Base-by-base conservation (phyloP, 805 yeast species). In the Lipomyces anomalus region DNA sequence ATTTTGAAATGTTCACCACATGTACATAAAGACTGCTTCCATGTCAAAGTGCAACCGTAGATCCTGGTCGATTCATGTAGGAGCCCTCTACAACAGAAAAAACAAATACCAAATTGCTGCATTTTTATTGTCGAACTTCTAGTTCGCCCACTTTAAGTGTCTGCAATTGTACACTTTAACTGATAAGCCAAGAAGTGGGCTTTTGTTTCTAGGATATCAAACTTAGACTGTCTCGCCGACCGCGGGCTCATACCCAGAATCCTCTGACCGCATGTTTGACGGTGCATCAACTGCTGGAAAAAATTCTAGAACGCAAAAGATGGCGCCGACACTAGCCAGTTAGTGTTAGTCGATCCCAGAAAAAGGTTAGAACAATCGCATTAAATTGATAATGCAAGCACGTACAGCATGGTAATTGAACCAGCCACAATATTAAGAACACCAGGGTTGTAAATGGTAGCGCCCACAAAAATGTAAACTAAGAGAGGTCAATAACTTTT, bases 211-310 rank as follows among this genome's bases (percentile, higher is more conserved):
- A 9, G 30, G 30, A 9, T 9, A 9, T 9, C 30, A 13, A 26
- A 13, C 16, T 36, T 50, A 50, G 18, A 50, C 53, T 1, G 55
- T 50, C 42, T 50, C 55, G 28, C 55, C 55, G 24, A 46, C 45
- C 6, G 55, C 29, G 11, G 9, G 30, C 24, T 52, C 55, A 37
- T 52, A 52, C 9, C 65, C 67, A 34, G 56, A 55, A 36, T 64
- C 70, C 35, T 70, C 79, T 32, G 73, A 67, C 58, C 74, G 83
- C 84, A 87, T 85, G 66, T 82, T 85, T 46, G 76, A 83, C 17
- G 95, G 96, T 23, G 88, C 82, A 43, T 84, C 80, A 35, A 85
- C 69, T 49, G 83, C 75, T 17, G 89, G 87, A 22, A 84, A 64
- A 41, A 82, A 81, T 64, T 86, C 92, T 58, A 86, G 71, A 1